phyloP scores from a whole-genome alignment of 2,329 filamentous ascomycete species.

The Mycosphaerella sp. region DNA sequence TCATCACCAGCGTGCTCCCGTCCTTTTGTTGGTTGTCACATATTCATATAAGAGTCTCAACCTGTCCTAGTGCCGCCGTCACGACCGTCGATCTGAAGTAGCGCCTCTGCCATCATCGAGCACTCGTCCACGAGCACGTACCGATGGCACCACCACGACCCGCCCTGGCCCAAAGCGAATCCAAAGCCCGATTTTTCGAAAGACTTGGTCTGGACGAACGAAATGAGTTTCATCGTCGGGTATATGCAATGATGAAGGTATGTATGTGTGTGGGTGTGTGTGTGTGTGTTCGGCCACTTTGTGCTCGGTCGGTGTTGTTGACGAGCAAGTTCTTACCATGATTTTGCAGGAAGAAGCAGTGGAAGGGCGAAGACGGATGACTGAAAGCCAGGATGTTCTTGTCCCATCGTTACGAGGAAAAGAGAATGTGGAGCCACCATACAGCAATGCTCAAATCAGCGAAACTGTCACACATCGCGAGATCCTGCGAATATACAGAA shows the following conservation, averaged over 20 bases:
- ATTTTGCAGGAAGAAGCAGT: slow-evolving; percentile 39
- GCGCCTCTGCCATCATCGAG: slow-evolving; percentile 1
- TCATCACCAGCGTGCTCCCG: slow-evolving; percentile 1
- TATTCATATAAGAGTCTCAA: not conserved
- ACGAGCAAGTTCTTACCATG: not conserved
- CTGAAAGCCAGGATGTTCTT: slow-evolving; percentile 35
- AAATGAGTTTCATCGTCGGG: slow-evolving; percentile 30
- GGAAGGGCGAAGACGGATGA: slow-evolving; percentile 38
- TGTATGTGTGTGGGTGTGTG: not conserved
- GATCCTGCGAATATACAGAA: slow-evolving; percentile 38
- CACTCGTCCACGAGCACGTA: not conserved
- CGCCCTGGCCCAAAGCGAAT: slow-evolving; percentile 40
- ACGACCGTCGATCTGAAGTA: slow-evolving; percentile 4
- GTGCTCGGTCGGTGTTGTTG: not conserved
- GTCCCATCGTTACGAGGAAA: slow-evolving; percentile 33
- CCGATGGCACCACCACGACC: slow-evolving; percentile 29
- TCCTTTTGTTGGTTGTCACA: not conserved
- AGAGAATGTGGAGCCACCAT: slow-evolving; percentile 34
- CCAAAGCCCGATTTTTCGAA: slow-evolving; percentile 40
- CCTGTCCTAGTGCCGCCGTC: not conserved
- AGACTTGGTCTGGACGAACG: slow-evolving; percentile 38
- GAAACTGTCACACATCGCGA: slow-evolving; percentile 44
- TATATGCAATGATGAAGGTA: slow-evolving; percentile 44
- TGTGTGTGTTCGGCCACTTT: not conserved
- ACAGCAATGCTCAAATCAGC: slow-evolving; percentile 43